Evolutionary conservation across 768 basidiomycete genomes (phyloP).

Genomic region (Boletellus sp.): DNA sequence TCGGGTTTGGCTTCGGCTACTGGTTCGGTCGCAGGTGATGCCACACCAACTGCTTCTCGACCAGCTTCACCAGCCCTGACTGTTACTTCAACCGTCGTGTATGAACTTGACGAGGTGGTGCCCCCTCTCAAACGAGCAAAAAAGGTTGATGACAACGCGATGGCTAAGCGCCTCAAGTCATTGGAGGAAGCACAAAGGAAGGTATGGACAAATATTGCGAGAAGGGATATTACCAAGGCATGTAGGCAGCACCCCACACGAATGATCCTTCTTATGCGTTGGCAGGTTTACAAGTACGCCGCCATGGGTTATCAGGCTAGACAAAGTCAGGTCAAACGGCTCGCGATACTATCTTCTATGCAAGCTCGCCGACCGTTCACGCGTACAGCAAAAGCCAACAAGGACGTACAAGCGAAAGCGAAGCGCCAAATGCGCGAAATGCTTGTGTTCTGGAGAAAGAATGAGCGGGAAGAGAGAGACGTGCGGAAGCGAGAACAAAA

Average conservation of each 20-base stretch:
- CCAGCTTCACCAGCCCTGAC: slow-evolving; percentile 62
- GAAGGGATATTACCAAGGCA: slow-evolving; percentile 81
- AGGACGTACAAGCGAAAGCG: slow-evolving; percentile 80
- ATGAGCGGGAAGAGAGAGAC: slow-evolving; percentile 94
- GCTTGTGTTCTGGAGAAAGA: slow-evolving; percentile 97
- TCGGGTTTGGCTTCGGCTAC: slow-evolving; percentile 47
- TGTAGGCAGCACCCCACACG: neutral
- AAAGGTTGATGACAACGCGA: slow-evolving; percentile 67
- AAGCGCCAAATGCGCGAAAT: slow-evolving; percentile 93
- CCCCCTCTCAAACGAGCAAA: slow-evolving; percentile 74
- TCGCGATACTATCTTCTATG: slow-evolving; percentile 68
- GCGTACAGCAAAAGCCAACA: slow-evolving; percentile 71
- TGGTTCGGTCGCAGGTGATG: slow-evolving; percentile 58
- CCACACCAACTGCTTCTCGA: slow-evolving; percentile 66
- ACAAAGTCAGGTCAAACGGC: slow-evolving; percentile 67
- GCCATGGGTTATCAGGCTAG: slow-evolving; percentile 62
- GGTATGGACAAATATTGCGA: slow-evolving; percentile 87
- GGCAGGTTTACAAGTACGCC: slow-evolving; percentile 78
- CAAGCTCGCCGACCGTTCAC: slow-evolving; percentile 76
- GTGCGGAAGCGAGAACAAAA: slow-evolving; percentile 91
- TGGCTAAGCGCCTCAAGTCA: slow-evolving; percentile 70
- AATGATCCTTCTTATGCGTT: slow-evolving; percentile 5
- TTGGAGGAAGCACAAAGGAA: slow-evolving; percentile 84
- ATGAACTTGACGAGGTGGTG: slow-evolving; percentile 65
- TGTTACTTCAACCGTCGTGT: slow-evolving; percentile 56